Evolutionary conservation across 768 basidiomycete species (phyloP), one percentile per base, ranked within the genome.

Genomic region (Pleurotus eryngii): DNA sequence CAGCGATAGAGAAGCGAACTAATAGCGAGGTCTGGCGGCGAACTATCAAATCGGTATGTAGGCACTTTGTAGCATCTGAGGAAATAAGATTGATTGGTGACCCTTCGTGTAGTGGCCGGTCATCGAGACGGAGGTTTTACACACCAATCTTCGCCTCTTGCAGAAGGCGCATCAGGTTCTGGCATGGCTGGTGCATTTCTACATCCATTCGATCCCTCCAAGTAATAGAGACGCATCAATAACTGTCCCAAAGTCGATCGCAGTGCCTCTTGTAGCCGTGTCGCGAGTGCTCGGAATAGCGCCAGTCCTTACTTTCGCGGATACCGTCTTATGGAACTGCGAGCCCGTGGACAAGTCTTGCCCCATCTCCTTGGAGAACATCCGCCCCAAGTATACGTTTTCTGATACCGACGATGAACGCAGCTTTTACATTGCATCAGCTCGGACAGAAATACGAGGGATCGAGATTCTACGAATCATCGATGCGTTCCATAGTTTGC

Each of bases 261-360:
- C 92, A 1, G 70, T 90, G 20, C 95, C 96, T 0, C 78, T 97
- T 26, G 81, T 91, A 26, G 66, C 79, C 15, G 84, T 96, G 47
- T 96, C 93, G 12, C 79, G 79, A 8, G 71, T 80, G 51, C 80
- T 99, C 42, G 85, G 84, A 51, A 86, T 95, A n/a, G 94, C 95
- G 5, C 96, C 96, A 3, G 84, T 99, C 60, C 77, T 98, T 61
- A 99, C 95, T 0, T 99, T 94, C 67, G 91, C 95, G 24, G 96
- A 97, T 68, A 94, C 92, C 15, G 95, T 99, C 12, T 80, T 98
- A 1, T 99, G 93, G 92, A 97, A 98, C 68, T 89, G 83, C 80
- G 83, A 84, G 38, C 75, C 83, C 43, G 67, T 81, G 55, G 76
- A 88, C 65, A 76, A 86, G 20, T 69, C 71, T 18, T 68, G 76